Conservation (phyloP, 192 early-diverging fungal genomes). For the Paraglomus occultum region DNA sequence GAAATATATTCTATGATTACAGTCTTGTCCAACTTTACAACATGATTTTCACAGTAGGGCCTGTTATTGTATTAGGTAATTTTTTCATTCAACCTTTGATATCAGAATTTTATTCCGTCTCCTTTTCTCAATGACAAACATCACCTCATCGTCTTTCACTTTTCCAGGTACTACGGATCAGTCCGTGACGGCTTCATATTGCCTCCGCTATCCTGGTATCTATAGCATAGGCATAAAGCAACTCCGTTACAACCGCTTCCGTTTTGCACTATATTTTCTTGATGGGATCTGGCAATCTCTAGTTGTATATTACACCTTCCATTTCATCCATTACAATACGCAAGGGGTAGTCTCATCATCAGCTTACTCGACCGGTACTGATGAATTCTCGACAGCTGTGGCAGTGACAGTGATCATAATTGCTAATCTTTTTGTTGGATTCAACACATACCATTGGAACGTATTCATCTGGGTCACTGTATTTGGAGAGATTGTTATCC, state of each 20-base stretch:
- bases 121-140: background rate
- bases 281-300: constrained; percentile 94
- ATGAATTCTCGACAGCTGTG: constrained; percentile 77
- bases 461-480: constrained; percentile 69
- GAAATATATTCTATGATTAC: constrained; percentile 91
- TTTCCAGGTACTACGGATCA: constrained; percentile 65
- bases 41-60: constrained; percentile 66
- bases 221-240: constrained; percentile 87
- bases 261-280: constrained; percentile 84
- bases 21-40: constrained; percentile 91
- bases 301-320: constrained; percentile 79
- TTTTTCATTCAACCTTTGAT: constrained; percentile 5
- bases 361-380: constrained; percentile 39
- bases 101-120: background rate
- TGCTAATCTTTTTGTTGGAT: constrained; percentile 75
- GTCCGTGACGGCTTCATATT: constrained; percentile 58
- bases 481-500: constrained; percentile 60
- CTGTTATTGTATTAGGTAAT: constrained; percentile 62
- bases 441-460: constrained; percentile 86
- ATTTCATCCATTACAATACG: constrained; percentile 55
- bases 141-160: background rate
- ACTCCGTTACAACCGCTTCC: constrained; percentile 74
- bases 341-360: constrained; percentile 19
- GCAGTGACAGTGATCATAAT: constrained; percentile 76
- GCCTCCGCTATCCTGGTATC: constrained; percentile 58